Base-by-base conservation (phyloP, 768 basidiomycete species). In the Tephrocybe sp. region DNA sequence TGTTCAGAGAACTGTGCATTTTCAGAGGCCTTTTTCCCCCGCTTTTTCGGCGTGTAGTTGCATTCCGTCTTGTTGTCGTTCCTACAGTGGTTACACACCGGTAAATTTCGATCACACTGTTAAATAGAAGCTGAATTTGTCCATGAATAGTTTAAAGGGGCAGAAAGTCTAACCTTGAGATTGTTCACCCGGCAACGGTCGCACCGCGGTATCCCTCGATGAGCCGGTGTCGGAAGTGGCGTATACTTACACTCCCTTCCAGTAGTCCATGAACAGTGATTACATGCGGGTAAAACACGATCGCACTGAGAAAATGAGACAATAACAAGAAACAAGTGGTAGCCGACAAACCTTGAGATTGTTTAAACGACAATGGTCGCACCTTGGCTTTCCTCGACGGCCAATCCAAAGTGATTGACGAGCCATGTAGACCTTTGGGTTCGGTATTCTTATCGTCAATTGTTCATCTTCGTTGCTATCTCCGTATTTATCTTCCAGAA, bases 391-490 rank as follows among this genome's bases (percentile, higher is more conserved):
- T 45, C 86, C 86, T 68, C 86, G 75, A 52, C 84, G 78, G 51
- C 85, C 85, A 56, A 86, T 85, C 86, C 86, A 88, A 50, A 83
- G 81, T 36, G 85, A 87, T 64, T 83, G 84, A 54, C 79, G 82
- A 61, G 78, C 82, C 79, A 82, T 78, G 66, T 79, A 85, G 45
- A 80, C 73, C 70, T 81, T 83, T 30, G 81, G 80, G 60, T 84
- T 85, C 2, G 85, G 84, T 57, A 86, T 86, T 52, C 79, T 75
- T 59, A 86, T 84, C 41, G 77, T 84, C 58, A 85, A 72, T 54
- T 78, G 79, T 43, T 70, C 71, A 62, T 81, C 79, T 64, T 77
- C 79, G 51, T 68, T 68, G 50, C 62, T 57, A 50, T 74, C 75
- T 53, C 68, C 73, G 26, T 69, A 68, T 56, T 72, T 71, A 60